Evolutionary conservation across 2,329 filamentous ascomycete genomes (phyloP), one percentile per base, ranked within the genome.

Genomic region (Trichoderma atrobrunneum): DNA sequence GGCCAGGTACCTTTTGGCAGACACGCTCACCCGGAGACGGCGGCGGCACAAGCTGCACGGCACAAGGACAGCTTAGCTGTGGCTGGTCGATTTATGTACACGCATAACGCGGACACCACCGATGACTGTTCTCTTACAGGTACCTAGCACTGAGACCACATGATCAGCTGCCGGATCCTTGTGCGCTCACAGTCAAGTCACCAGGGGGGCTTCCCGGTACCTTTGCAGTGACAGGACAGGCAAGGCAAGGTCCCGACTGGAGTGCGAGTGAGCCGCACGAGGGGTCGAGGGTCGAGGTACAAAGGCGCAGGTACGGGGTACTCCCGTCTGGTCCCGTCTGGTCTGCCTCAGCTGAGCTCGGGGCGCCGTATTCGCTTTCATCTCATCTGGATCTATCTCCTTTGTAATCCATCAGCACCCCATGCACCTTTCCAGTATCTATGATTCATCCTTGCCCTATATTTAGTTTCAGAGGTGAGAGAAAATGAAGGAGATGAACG

Each of bases 131-230:
- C 16, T 43, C 39, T 10, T 10, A 4, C 39, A n/a, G 16, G 36
- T 26, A 62, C 34, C 32, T 36, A 34, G 12, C 65, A 43, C 34
- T 18, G 26, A 24, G 65, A 30, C 65, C 65, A 68, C 65, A 68
- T 68, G 65, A 68, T 68, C 65, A 68, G 65, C 65, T 68, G 51
- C 65, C 34, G 18, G 26, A 59, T 59, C 65, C 65, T 43, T 59
- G 34, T 34, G 34, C 32, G 16, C 48, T 39, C 48, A 56, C 48
- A 32, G 51, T 67, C 64, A 57, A 54, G 48, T 65, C 62, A 65
- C 63, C 61, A 48, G 48, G 63, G 48, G n/a, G 43, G 18, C 32
- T 11, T 26, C 26, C 54, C 26, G 54, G 30, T n/a, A 28, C 24
- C 54, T 57, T 28, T 51, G 43, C 18, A 51, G n/a, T 51, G 43